phyloP scores from a whole-genome alignment of 345 rosid species.

The Moringa oleifera region DNA sequence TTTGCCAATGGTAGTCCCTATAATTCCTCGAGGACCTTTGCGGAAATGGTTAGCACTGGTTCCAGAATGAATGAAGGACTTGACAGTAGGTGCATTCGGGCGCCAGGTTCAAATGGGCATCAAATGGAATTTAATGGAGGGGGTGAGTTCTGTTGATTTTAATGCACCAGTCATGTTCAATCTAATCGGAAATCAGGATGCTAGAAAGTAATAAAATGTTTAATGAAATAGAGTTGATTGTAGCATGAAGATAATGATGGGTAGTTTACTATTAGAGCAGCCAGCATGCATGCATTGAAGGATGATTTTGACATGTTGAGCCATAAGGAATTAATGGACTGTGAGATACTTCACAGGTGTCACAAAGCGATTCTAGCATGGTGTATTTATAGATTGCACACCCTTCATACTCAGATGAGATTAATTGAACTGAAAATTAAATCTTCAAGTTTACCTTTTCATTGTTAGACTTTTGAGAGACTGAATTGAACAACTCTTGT shows the following conservation, averaged over 20 bases:
- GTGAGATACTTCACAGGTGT: conserved; percentile 8
- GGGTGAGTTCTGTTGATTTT: conserved; percentile 36
- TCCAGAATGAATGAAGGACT: conserved; percentile 47
- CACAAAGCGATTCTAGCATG: not conserved
- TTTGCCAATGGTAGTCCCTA: conserved; percentile 46
- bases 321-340: conserved; percentile 6
- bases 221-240: not conserved
- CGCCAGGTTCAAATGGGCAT: conserved; percentile 45
- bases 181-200: conserved; percentile 7
- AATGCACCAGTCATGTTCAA: conserved; percentile 12
- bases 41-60: conserved; percentile 41
- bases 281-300: not conserved
- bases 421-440: not conserved
- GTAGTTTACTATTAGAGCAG: not conserved
- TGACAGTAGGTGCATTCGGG: conserved; percentile 40
- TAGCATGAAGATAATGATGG: conserved; percentile 1
- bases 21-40: conserved; percentile 38
- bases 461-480: too few species aligned
- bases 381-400: not conserved
- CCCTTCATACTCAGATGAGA: not conserved
- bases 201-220: not conserved
- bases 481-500: too few species aligned
- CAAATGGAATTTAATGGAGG: conserved; percentile 43
- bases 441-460: not conserved
- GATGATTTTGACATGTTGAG: not conserved